Conservation (phyloP, 106 monocot species). For the Platanthera zijinensis region DNA sequence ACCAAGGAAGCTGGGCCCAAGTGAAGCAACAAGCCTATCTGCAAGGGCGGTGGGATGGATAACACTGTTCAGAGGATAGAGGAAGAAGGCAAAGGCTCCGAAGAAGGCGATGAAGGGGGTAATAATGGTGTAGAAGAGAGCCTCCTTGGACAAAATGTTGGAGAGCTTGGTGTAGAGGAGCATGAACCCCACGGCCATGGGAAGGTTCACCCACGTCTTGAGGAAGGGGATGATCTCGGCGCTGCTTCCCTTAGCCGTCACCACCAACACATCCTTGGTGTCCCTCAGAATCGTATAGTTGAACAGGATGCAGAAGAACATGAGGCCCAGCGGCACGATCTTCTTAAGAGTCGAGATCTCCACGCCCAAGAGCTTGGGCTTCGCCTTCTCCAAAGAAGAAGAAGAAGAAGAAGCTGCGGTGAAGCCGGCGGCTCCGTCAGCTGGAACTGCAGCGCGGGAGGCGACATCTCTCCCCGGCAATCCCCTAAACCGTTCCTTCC, state of each 20-base stretch:
- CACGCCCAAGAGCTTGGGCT: constrained; percentile 68
- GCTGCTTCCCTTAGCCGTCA: constrained; percentile 91
- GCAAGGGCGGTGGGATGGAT: constrained; percentile 86
- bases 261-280: constrained; percentile 93
- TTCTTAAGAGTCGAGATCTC: constrained; percentile 76
- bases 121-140: constrained; percentile 87
- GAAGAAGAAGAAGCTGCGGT: background rate
- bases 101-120: constrained; percentile 90
- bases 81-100: constrained; percentile 66
- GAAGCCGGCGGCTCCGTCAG: constrained; percentile 17
- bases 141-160: constrained; percentile 79
- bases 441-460: constrained; percentile 30
- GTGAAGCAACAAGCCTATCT: constrained; percentile 56
- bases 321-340: constrained; percentile 72
- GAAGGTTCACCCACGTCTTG: constrained; percentile 95
- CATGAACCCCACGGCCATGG: constrained; percentile 97
- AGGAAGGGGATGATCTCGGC: constrained; percentile 97
- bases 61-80: constrained; percentile 64
- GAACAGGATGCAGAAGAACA: constrained; percentile 99
- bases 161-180: constrained; percentile 89
- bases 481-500: background rate
- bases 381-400: constrained; percentile 11
- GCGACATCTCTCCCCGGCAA: background rate
- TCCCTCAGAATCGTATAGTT: constrained; percentile 92
- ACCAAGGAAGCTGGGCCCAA: constrained; percentile 81